A percentile compares a stretch with the other conserved stretches of the same genome.
Conservation (phyloP, 1,284 basidiomycete genomes). For the Cutaneotrichosporon daszewskae region DNA sequence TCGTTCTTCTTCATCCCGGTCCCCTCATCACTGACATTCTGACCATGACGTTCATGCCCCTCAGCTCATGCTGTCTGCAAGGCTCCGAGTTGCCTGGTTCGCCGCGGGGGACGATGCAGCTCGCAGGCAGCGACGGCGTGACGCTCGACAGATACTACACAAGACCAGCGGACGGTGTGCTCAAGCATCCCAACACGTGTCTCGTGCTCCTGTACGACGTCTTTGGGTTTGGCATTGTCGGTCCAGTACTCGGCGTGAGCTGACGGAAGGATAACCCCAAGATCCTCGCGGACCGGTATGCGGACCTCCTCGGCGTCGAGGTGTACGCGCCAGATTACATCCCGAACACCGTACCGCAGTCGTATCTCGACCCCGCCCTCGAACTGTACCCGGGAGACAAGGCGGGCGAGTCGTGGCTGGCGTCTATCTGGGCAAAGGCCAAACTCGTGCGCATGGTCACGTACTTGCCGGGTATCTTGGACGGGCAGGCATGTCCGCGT, state of each 20-base stretch:
- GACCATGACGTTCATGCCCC: slow-evolving; percentile 21
- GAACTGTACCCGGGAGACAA: slow-evolving; percentile 23
- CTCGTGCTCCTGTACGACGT: slow-evolving; percentile 58
- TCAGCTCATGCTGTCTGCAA: slow-evolving; percentile 27
- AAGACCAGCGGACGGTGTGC: slow-evolving; percentile 21
- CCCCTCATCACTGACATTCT: background rate
- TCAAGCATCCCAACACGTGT: slow-evolving; percentile 38
- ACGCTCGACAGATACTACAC: slow-evolving; percentile 29
- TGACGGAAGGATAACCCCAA: slow-evolving; percentile 52
- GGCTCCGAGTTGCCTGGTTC: slow-evolving; percentile 21
- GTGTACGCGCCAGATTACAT: slow-evolving; percentile 55
- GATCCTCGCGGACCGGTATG: slow-evolving; percentile 59
- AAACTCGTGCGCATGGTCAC: slow-evolving; percentile 11
- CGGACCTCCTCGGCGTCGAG: slow-evolving; percentile 54
- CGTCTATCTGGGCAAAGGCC: slow-evolving; percentile 5
- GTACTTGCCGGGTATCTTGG: slow-evolving; percentile 9
- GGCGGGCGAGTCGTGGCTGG: slow-evolving; percentile 10
- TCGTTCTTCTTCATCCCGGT: background rate
- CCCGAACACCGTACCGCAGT: slow-evolving; percentile 17
- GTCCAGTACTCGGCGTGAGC: slow-evolving; percentile 3
- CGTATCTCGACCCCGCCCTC: slow-evolving; percentile 16
- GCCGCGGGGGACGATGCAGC: slow-evolving; percentile 23
- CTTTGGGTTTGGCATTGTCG: slow-evolving; percentile 55
- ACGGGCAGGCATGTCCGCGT: background rate
- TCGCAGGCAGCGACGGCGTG: slow-evolving; percentile 1